Base-by-base conservation (phyloP, 148 eudicot species). In the Cornus suecica region DNA sequence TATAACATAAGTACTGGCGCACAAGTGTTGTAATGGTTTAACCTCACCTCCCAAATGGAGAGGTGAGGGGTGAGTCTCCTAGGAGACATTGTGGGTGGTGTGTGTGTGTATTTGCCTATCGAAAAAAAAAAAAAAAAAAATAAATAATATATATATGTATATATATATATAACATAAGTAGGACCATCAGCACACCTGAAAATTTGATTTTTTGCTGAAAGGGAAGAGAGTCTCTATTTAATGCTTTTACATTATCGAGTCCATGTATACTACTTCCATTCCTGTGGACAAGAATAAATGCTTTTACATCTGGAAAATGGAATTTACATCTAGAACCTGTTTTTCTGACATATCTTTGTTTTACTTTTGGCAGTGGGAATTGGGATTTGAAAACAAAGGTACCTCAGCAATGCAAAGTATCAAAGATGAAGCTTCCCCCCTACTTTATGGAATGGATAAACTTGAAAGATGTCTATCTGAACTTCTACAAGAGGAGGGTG, bases 361-460 rank as follows among this genome's bases (percentile, higher is more conserved):
- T 64, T 70, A 22, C 62, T 58, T 58, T 20, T 58, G 62, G 4
- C 6, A 95, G 99, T 84, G 97, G 99, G 78, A 95, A 95, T 79
- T 95, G 99, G 99, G 99, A 95, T 85, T 80, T 95, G 85, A 95
- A 95, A 83, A 95, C 99, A 3, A 92, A 95, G 85, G 79, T 95
- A 30, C 97, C 99, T 68, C 86, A 92, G 87, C 99, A 95, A 76
- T 95, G 99, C 83, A 74, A 77, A 81, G 94, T 95, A 72, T 75
- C 94, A 70, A 64, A 83, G 83, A 87, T 95, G 94, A 74, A 79
- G 77, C 86, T 90, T 27, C 99, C 99, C 62, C 80, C 89, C 26
- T 95, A 95, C 81, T 93, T 95, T 71, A 85, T 86, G 92, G 97
- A 95, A 80, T 95, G 99, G 99, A 93, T 95, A 72, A 95, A 95